Evolutionary conservation across 148 eudicot species (phyloP), one percentile per base, ranked within the genome.

Genomic region (Rhododendron ovatum): DNA sequence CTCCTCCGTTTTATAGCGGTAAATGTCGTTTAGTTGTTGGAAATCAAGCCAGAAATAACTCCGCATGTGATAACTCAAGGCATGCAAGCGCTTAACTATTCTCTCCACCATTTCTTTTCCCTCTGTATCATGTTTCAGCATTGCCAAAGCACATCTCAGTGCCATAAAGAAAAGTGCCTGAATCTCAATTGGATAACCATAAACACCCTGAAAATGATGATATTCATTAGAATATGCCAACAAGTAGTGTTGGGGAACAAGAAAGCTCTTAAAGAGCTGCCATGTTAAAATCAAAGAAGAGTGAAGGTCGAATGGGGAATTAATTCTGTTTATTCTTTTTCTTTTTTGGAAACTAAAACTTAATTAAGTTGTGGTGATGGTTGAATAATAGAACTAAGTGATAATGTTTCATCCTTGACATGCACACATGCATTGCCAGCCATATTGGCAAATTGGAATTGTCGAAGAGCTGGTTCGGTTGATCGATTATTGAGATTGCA

Each of bases 161-260:
- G 98, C 88, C 99, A 97, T 97, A 76, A 95, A 97, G 95, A 97
- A 97, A 84, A 97, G 98, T 17, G 98, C 93, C 92, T 97, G 99
- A 85, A 97, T 97, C 88, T 97, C 99, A 65, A 95, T 97, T n/a
- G 99, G 99, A 84, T 97, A 97, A 74, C 99, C 99, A 88, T 97
- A 97, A 47, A 97, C 78, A 5, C 99, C 99, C 99, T 97, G 96
- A 82, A 90, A 82, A 45, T 22, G 85, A 57, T 15, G 35, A 61
- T 71, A 30, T 48, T 12, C 53, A 48, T 76, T 81, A 90, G 71
- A 24, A 82, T 63, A 65, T 73, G 33, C 17, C n/a, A 80, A 47
- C 28, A 14, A 7, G 67, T 22, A 82, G 48, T 30, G 28, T 53
- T 28, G 30, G 50, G 50, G 63, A 69, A 37, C 0, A 59, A 77